Conservation (phyloP, 305 asterid genomes). For the Fraxinus nigra region DNA sequence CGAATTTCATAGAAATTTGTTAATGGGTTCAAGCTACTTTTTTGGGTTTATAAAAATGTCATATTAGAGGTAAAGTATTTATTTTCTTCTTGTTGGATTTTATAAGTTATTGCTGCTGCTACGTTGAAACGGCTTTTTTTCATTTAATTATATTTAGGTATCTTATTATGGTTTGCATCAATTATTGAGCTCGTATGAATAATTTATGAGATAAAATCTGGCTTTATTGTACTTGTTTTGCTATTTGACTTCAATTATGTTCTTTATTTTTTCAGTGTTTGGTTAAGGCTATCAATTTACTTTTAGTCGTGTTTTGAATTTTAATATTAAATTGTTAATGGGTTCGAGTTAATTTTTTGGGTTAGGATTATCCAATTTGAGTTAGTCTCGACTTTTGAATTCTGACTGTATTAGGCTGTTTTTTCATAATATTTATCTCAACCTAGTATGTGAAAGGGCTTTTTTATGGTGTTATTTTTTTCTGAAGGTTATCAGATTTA, state of each 20-base stretch:
- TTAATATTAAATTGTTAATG: neutral
- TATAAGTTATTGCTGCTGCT: neutral
- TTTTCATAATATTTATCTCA: neutral
- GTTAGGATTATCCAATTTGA: neutral
- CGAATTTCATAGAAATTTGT: neutral
- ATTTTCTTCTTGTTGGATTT: neutral
- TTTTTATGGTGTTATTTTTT: neutral
- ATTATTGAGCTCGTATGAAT: slow-evolving; percentile 11
- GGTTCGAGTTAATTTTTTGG: neutral
- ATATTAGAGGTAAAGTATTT: neutral
- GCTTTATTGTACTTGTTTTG: neutral
- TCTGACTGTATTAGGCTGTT: neutral
- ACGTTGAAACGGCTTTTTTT: neutral
- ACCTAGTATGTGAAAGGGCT: neutral
- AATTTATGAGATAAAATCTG: neutral
- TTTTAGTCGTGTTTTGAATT: neutral
- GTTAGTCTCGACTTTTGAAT: neutral
- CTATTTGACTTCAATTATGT: slow-evolving; percentile 21
- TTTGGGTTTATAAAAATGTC: neutral
- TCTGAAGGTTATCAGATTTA: neutral
- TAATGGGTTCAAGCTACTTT: neutral
- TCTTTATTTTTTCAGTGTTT: neutral
- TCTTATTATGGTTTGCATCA: neutral
- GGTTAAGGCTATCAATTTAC: neutral
- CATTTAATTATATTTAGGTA: neutral